phyloP scores from a whole-genome alignment of 1,139 yeast species.

The Geotrichum candidum region DNA sequence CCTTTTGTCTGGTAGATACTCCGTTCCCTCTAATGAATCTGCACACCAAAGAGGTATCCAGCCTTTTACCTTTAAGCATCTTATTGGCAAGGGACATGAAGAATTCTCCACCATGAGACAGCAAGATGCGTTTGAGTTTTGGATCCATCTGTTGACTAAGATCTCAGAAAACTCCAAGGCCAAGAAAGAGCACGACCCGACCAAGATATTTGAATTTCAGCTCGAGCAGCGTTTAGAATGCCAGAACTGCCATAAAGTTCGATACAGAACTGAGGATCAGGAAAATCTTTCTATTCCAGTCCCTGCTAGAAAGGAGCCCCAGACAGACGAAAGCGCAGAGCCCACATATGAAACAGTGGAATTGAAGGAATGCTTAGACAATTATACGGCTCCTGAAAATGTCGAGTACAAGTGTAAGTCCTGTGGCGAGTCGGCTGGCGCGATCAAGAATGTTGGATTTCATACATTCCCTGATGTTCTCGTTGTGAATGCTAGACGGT shows the following conservation, averaged over 20 bases:
- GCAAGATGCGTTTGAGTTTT: slow-evolving; percentile 92
- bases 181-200: slow-evolving; percentile 37
- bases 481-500: slow-evolving; percentile 69
- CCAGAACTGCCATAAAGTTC: slow-evolving; percentile 53
- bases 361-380: slow-evolving; percentile 49
- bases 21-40: slow-evolving; percentile 47
- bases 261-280: slow-evolving; percentile 51
- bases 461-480: slow-evolving; percentile 64
- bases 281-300: slow-evolving; percentile 67
- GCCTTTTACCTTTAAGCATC: slow-evolving; percentile 67
- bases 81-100: slow-evolving; percentile 69
- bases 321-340: slow-evolving; percentile 39
- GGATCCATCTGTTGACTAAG: slow-evolving; percentile 59
- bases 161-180: slow-evolving; percentile 43
- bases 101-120: slow-evolving; percentile 86
- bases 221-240: slow-evolving; percentile 64
- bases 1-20: slow-evolving; percentile 63
- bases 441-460: slow-evolving; percentile 48
- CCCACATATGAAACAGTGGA: slow-evolving; percentile 47
- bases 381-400: slow-evolving; percentile 45
- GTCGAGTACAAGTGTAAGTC: slow-evolving; percentile 65
- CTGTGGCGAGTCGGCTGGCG: slow-evolving; percentile 41
- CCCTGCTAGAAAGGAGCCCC: slow-evolving; percentile 36
- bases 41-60: slow-evolving; percentile 69
- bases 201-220: slow-evolving; percentile 56